These are phyloP conservation scores for Geranium incanum DNA, from an alignment of 441 rosid genomes.

Conservation along the genomic window DNA sequence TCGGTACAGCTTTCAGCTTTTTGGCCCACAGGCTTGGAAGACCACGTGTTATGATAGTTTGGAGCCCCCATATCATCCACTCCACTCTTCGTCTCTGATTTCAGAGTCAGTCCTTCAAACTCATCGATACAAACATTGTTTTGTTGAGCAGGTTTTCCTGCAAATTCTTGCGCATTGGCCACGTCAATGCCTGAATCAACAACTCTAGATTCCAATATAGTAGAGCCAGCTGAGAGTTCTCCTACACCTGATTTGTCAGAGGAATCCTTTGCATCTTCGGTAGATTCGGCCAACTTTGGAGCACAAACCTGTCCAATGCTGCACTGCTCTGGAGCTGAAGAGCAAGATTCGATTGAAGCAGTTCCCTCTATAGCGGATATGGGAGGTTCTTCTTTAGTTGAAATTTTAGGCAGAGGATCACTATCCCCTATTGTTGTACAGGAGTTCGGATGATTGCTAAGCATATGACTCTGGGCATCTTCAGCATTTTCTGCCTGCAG, in stretches of 20 bases:
- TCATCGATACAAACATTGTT: slow-evolving; percentile 36
- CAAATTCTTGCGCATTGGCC: slow-evolving; percentile 29
- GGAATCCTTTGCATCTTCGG: slow-evolving; percentile 28
- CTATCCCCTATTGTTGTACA: slow-evolving; percentile 15
- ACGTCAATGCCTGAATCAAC: slow-evolving; percentile 34
- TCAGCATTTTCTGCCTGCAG: slow-evolving; percentile 31
- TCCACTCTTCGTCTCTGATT: slow-evolving; percentile 30
- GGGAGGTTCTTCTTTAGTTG: slow-evolving; percentile 34
- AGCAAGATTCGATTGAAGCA: slow-evolving; percentile 28
- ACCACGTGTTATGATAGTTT: slow-evolving; percentile 28
- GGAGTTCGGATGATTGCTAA: slow-evolving; percentile 24
- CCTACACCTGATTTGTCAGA: slow-evolving; percentile 24
- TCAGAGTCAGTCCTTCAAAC: slow-evolving; percentile 27
- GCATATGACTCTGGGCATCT: slow-evolving; percentile 32
- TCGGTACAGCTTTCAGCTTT: slow-evolving; percentile 29
- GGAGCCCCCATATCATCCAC: slow-evolving; percentile 26
- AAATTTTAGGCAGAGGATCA: slow-evolving; percentile 24
- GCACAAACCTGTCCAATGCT: slow-evolving; percentile 35
- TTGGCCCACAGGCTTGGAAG: slow-evolving; percentile 24
- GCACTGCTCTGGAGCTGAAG: slow-evolving; percentile 31
- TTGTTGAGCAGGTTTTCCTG: slow-evolving; percentile 26
- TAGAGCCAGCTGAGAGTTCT: slow-evolving; percentile 28
- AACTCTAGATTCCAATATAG: slow-evolving; percentile 35
- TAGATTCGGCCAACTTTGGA: slow-evolving; percentile 27
- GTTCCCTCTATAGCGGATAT: slow-evolving; percentile 24